phyloP scores from a whole-genome alignment of 73 alveolate genomes.

The Durusdinium trenchii region DNA sequence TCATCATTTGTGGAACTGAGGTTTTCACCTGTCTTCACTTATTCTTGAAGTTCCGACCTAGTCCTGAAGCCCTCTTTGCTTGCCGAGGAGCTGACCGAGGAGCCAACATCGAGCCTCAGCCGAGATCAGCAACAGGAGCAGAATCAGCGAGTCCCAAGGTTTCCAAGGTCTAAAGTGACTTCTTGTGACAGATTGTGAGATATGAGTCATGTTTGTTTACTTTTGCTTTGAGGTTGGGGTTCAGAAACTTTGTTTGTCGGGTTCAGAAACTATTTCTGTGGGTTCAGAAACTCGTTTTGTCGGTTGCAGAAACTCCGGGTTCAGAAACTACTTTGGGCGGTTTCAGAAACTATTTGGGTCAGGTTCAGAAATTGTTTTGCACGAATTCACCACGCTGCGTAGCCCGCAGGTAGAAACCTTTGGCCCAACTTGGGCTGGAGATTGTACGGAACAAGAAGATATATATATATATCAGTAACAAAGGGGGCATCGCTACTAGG shows the following conservation, averaged over 20 bases:
- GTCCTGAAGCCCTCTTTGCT: not conserved
- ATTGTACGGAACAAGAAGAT: too few species aligned
- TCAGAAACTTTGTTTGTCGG: not conserved
- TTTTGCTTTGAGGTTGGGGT: not conserved
- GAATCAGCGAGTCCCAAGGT: not conserved
- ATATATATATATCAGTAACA: too few species aligned
- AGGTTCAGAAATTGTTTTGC: too few species aligned
- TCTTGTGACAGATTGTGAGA: not conserved
- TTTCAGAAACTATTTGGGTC: too few species aligned
- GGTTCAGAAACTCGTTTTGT: too few species aligned
- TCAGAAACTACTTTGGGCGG: too few species aligned
- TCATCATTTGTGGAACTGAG: not conserved
- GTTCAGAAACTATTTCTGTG: not conserved
- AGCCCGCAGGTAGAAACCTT: too few species aligned
- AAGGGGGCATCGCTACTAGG: too few species aligned
- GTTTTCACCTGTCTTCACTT: not conserved
- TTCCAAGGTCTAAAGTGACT: not conserved
- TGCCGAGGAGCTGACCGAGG: not conserved
- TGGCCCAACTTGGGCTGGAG: too few species aligned
- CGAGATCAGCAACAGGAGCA: slow-evolving; percentile 67
- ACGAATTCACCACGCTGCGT: too few species aligned
- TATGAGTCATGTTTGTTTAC: not conserved
- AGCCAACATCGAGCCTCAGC: slow-evolving; percentile 47
- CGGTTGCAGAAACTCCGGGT: too few species aligned
- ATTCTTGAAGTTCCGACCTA: not conserved